Percentiles rank a stretch among this genome's conserved stretches.
Conservation (phyloP, 2,329 filamentous ascomycete genomes). For the Colletotrichum magnum region DNA sequence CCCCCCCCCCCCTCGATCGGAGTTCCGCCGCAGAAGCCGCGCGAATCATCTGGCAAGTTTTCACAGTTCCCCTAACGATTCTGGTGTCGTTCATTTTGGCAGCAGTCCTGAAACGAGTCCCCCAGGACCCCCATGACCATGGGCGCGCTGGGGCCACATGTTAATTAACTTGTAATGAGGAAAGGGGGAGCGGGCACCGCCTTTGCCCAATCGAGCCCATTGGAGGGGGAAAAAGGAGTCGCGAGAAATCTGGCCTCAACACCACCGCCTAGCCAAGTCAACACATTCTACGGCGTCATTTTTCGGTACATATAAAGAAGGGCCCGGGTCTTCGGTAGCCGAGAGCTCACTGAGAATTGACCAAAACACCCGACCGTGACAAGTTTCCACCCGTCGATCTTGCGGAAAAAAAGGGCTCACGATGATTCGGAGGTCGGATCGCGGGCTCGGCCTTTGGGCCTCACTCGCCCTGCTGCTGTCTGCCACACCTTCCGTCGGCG, state of each 20-base stretch:
- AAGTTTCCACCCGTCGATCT: no score
- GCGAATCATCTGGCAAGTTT: background rate
- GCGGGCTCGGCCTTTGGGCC: background rate
- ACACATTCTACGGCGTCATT: background rate
- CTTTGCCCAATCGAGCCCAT: background rate
- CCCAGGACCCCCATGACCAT: no score
- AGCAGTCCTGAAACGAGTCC: background rate
- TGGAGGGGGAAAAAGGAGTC: background rate
- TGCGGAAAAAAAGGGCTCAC: no score
- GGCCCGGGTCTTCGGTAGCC: no score
- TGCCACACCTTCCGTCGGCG: background rate
- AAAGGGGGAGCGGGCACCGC: background rate
- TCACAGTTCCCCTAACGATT: background rate
- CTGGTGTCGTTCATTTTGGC: background rate
- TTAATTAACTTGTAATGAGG: background rate
- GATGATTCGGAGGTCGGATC: no score
- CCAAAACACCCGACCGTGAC: no score
- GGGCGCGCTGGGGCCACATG: background rate
- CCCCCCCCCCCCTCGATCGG: background rate
- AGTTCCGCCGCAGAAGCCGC: background rate
- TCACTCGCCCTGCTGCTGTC: background rate
- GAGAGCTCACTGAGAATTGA: no score
- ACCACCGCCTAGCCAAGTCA: background rate
- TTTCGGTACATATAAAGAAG: no score
- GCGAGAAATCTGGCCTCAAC: slow-evolving; percentile 4